phyloP scores from a whole-genome alignment of 805 yeast genomes.

The Sporopachydermia quercuum region DNA sequence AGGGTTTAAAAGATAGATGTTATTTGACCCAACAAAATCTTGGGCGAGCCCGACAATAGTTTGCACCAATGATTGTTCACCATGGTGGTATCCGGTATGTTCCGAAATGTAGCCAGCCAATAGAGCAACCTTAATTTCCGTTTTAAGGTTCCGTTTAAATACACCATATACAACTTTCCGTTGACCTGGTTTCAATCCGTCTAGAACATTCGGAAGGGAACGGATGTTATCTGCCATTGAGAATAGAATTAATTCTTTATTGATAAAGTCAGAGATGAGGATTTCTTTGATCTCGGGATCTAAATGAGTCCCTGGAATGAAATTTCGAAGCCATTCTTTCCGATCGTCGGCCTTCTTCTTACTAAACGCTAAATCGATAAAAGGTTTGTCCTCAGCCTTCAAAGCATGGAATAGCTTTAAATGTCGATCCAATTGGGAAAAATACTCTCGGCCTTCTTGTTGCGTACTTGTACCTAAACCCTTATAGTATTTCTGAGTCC shows the following conservation, averaged over 20 bases:
- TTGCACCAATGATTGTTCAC: slow-evolving; percentile 76
- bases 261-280: slow-evolving; percentile 87
- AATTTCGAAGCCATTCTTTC: slow-evolving; percentile 91
- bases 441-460: slow-evolving; percentile 77
- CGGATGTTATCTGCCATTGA: slow-evolving; percentile 95
- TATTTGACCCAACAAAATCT: slow-evolving; percentile 86
- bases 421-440: slow-evolving; percentile 72
- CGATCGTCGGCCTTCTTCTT: slow-evolving; percentile 94
- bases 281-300: slow-evolving; percentile 65
- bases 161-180: slow-evolving; percentile 84
- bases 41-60: slow-evolving; percentile 93
- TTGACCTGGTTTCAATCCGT: slow-evolving; percentile 96
- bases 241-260: slow-evolving; percentile 85
- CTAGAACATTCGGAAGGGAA: slow-evolving; percentile 86
- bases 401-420: slow-evolving; percentile 73
- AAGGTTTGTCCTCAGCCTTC: slow-evolving; percentile 51
- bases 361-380: slow-evolving; percentile 85
- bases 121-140: slow-evolving; percentile 81
- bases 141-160: slow-evolving; percentile 60
- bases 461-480: slow-evolving; percentile 94
- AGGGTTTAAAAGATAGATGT: slow-evolving; percentile 71
- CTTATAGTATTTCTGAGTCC: slow-evolving; percentile 93
- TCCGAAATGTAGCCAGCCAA: slow-evolving; percentile 82
- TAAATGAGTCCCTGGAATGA: slow-evolving; percentile 79
- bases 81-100: slow-evolving; percentile 89